Conservation (phyloP, 176 grass and related monocot genomes). For the Lolium multiflorum region DNA sequence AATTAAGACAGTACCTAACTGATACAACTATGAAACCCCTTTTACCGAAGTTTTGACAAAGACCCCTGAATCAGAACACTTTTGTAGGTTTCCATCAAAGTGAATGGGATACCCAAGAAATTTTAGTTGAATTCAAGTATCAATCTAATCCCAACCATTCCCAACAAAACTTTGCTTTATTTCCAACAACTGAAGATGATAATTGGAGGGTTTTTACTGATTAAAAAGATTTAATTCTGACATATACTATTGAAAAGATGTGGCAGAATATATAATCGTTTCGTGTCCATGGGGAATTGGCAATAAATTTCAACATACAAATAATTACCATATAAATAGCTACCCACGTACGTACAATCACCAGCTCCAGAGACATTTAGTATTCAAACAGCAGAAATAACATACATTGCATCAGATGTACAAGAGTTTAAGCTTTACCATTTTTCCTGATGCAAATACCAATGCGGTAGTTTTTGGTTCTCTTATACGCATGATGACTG, state of each 20-base stretch:
- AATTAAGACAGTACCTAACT: background rate
- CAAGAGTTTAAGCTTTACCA: slow-evolving; percentile 52
- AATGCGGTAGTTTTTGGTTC: slow-evolving; percentile 80
- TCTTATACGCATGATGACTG: slow-evolving; percentile 88
- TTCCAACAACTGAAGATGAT: background rate
- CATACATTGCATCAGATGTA: background rate
- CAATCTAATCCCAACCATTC: background rate
- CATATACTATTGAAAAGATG: background rate
- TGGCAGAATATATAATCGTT: background rate
- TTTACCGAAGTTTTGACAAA: background rate
- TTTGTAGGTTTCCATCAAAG: background rate
- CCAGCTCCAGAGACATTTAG: background rate
- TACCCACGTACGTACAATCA: background rate
- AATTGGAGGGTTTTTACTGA: background rate
- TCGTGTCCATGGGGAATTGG: background rate
- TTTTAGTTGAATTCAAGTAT: slow-evolving; percentile 3
- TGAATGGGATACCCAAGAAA: background rate
- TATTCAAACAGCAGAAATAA: background rate
- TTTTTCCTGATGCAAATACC: slow-evolving; percentile 85
- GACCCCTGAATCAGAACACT: background rate
- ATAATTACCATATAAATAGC: background rate
- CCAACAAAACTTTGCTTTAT: background rate
- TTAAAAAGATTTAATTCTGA: background rate
- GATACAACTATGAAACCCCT: background rate
- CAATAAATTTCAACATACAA: background rate